Evolutionary conservation across 805 yeast species (phyloP), one percentile per base, ranked within the genome.

Genomic region (Hanseniaspora lachancei): DNA sequence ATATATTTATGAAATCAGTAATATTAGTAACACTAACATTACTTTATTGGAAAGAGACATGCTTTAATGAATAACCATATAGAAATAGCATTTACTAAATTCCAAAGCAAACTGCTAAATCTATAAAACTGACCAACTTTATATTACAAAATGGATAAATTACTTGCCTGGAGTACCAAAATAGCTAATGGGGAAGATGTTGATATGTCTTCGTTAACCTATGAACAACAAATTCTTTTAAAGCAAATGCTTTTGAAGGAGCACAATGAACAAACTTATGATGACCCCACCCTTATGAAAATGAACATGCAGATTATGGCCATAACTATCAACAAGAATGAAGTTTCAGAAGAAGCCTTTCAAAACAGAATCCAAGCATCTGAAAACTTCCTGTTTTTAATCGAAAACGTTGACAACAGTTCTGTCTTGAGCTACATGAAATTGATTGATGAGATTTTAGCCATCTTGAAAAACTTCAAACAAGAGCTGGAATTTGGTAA

Each of bases 351-450:
- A 16, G 55, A 52, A 44, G 55, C 29, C 9, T 52, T 44, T 18
- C 91, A 84, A 42, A 75, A 76, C 62, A 84, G 84, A 62, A 73
- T 82, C 52, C 77, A 78, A 9, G 95, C 97, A 0, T 77, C 89
- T 58, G 97, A 91, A 60, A 87, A 88, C 66, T 84, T 91, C 63
- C 96, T 91, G 67, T 88, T 89, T 91, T 73, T 91, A 52, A 83
- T 93, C 49, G 97, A 91, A 66, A 89, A 89, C 63, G 69, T 91
- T 58, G 97, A 93, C 68, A 93, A 93, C 67, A 97, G 97, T 24
- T 89, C 91, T 69, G 55, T 52, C 36, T 44, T 52, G 13, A 35
- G 46, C 13, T 52, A 52, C 34, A 52, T 52, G 55, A 52, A 52
- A 21, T 24, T 52, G 27, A 52, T 52, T 27, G 55, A 52, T 52